These are phyloP conservation scores for Calonectria pseudoturangicola DNA, from an alignment of 2,329 filamentous ascomycete species.

Conservation along the genomic window DNA sequence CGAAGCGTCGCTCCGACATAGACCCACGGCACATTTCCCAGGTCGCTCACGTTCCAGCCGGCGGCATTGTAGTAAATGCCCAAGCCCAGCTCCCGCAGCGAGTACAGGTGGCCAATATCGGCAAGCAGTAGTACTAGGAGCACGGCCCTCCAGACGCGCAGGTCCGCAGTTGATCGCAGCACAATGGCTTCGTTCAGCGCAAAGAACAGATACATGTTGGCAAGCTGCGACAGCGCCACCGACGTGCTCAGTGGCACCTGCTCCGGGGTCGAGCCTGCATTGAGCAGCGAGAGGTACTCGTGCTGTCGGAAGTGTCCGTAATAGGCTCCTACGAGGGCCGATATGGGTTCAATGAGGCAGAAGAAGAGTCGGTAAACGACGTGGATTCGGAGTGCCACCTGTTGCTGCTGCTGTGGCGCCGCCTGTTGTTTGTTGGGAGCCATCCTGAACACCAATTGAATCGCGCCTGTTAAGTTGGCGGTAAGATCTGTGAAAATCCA, in stretches of 20 bases:
- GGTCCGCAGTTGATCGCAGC: conserved; percentile 80
- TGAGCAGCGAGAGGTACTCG: conserved; percentile 79
- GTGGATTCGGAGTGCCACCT: conserved; percentile 70
- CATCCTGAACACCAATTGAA: conserved; percentile 48
- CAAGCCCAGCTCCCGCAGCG: conserved; percentile 74
- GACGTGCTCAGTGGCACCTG: conserved; percentile 75
- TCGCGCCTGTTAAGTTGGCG: neutral
- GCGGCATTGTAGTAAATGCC: conserved; percentile 78
- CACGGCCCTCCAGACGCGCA: conserved; percentile 81
- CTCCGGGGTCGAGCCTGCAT: conserved; percentile 67
- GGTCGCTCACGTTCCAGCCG: conserved; percentile 80
- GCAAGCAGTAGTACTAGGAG: conserved; percentile 81
- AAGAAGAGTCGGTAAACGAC: conserved; percentile 82
- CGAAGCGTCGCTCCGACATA: conserved; percentile 78
- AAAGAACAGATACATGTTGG: conserved; percentile 86
- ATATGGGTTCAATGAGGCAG: conserved; percentile 80
- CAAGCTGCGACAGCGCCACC: conserved; percentile 83
- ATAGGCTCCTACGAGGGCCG: conserved; percentile 71
- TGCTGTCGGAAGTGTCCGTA: conserved; percentile 69
- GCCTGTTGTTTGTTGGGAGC: conserved; percentile 39
- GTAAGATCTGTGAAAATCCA: neutral
- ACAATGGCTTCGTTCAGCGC: conserved; percentile 86
- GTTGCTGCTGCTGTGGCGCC: conserved; percentile 36
- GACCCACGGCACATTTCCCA: conserved; percentile 82
- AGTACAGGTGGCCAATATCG: conserved; percentile 85